Base-by-base conservation (phyloP, 345 rosid genomes). In the Luvunga scandens region DNA sequence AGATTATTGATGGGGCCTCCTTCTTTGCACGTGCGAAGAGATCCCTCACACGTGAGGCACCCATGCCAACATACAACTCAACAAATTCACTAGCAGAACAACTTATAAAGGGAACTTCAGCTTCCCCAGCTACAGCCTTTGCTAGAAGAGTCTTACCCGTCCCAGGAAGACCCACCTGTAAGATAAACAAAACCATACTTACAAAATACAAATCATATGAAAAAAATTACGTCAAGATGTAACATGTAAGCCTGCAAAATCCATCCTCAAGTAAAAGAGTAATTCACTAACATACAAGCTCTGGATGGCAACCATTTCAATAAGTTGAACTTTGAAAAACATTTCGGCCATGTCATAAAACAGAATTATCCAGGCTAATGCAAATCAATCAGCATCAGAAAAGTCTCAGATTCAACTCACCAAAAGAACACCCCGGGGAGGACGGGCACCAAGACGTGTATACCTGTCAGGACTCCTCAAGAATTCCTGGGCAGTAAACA, bases 1-100 rank as follows among this genome's bases (percentile, higher is more conserved):
- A 97, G 70, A 93, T 91, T 63, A 97, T 94, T 18, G 98, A 94
- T 30, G 98, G 99, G 82, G 99, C 98, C 72, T 89, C 99, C 87
- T 97, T 97, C 89, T 94, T 97, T 69, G 98, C 99, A 81, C 93
- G 84, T 61, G 97, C 92, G 85, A 96, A 96, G 42, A 96, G 94
- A 82, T 93, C 99, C 83, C 99, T 88, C 73, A 94, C 99, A 60
- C 97, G 97, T 65, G 98, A 97, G 34, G 98, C 99, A n/a, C 99
- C 98, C 98, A 94, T 94, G 71, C 98, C 99, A 77, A 95, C 97
- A 81, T 93, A 93, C 75, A 95, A 79, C 87, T 95, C 97, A 5
- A 95, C 96, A 78, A 95, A 95, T 87, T 95, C 99, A 79, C 98
- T 95, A 53, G 98, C 99, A 4, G 98, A 92, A 83, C 98, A 95